A percentile compares a stretch with the other conserved stretches of the same genome.
phyloP scores from a whole-genome alignment of 768 basidiomycete species.

The Phylloporus sp. region DNA sequence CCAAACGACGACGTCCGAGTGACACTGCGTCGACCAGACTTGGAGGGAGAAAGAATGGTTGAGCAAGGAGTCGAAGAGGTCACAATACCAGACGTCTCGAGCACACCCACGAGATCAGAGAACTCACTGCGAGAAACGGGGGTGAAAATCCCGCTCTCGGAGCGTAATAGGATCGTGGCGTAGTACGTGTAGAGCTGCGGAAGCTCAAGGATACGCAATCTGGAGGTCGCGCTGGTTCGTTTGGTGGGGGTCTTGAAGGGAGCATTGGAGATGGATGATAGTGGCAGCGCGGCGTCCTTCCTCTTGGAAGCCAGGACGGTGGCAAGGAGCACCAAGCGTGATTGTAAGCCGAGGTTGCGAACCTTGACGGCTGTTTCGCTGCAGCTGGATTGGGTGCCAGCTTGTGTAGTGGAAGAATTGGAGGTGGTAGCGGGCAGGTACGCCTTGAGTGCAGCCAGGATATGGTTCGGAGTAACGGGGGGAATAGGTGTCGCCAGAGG shows the following conservation, averaged over 20 bases:
- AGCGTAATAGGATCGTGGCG: slow-evolving; percentile 50
- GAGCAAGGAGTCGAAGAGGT: slow-evolving; percentile 33
- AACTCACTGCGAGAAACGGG: slow-evolving; percentile 77
- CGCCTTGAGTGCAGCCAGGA: slow-evolving; percentile 72
- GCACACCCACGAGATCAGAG: slow-evolving; percentile 60
- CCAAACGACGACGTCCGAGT: slow-evolving; percentile 59
- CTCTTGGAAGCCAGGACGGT: slow-evolving; percentile 64
- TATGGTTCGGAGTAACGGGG: slow-evolving; percentile 59
- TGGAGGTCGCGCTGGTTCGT: slow-evolving; percentile 40
- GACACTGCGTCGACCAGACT: slow-evolving; percentile 49
- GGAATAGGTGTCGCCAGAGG: slow-evolving; percentile 35
- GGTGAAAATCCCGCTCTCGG: slow-evolving; percentile 51
- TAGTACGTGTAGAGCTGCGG: slow-evolving; percentile 66
- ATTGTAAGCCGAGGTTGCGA: slow-evolving; percentile 66
- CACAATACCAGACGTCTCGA: slow-evolving; percentile 72
- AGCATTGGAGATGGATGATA: slow-evolving; percentile 38
- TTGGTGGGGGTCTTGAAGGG: slow-evolving; percentile 46
- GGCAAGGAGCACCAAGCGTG: slow-evolving; percentile 63
- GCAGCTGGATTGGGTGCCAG: slow-evolving; percentile 28
- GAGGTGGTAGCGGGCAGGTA: slow-evolving; percentile 46
- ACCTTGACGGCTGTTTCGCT: slow-evolving; percentile 69
- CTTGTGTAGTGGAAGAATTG: slow-evolving; percentile 14
- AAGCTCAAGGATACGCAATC: slow-evolving; percentile 47
- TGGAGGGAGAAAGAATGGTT: slow-evolving; percentile 37
- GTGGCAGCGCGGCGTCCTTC: slow-evolving; percentile 50